Percentiles rank a stretch among this genome's conserved stretches.
phyloP scores from a whole-genome alignment of 2,329 filamentous ascomycete genomes.

The Fragosphaeria purpurea region DNA sequence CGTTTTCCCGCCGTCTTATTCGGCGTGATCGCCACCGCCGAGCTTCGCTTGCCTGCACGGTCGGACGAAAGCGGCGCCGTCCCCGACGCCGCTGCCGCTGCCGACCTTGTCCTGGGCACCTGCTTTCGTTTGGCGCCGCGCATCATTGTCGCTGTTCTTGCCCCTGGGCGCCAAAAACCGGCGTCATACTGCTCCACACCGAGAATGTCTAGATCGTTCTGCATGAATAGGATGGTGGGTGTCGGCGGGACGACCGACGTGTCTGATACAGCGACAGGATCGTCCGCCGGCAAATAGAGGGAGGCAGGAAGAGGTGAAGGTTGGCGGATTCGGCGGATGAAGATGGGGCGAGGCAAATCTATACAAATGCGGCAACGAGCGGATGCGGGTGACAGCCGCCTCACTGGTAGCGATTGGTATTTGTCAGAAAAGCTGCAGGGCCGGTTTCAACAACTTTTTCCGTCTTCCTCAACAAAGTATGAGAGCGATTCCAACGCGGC shows the following conservation, averaged over 20 bases:
- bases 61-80: not conserved
- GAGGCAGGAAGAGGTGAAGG: no score
- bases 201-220: constrained; percentile 32
- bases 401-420: no score
- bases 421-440: no score
- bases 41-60: not conserved
- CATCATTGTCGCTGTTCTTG: not conserved
- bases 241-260: not conserved
- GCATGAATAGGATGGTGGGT: constrained; percentile 18
- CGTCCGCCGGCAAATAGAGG: no score
- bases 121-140: constrained; percentile 2
- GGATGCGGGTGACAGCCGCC: no score
- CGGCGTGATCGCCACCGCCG: not conserved
- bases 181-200: constrained; percentile 37
- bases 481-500: no score
- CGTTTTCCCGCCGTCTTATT: constrained; percentile 1
- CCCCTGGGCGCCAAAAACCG: constrained; percentile 14
- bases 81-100: not conserved
- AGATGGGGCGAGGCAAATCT: no score
- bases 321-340: no score
- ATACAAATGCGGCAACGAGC: no score
- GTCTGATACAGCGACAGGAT: no score
- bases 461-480: no score
- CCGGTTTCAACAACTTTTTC: no score
- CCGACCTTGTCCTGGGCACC: constrained; percentile 1